phyloP scores from a whole-genome alignment of 148 eudicot species.

The Silene uniflora region DNA sequence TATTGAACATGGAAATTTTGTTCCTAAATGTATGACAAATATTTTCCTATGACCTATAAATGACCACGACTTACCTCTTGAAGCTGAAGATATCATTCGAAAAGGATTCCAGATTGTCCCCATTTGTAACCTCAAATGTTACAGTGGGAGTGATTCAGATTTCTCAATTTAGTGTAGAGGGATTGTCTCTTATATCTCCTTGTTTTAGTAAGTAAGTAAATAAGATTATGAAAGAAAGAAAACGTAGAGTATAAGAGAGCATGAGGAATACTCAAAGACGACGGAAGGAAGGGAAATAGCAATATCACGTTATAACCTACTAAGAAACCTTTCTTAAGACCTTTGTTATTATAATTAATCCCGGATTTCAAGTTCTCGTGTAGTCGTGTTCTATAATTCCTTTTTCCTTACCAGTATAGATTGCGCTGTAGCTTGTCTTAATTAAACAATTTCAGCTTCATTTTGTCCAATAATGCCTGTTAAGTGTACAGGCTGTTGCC shows the following conservation, averaged over 20 bases:
- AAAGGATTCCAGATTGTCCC: background rate
- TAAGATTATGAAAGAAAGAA: background rate
- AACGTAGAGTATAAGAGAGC: background rate
- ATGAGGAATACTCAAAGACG: background rate
- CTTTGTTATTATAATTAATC: background rate
- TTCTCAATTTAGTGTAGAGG: background rate
- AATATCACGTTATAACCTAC: background rate
- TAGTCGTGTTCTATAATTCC: too few relatives aligned
- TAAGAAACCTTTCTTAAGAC: background rate
- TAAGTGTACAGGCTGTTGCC: slow-evolving; percentile 69
- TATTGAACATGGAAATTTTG: too few relatives aligned
- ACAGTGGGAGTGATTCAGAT: background rate
- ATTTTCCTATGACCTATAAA: too few relatives aligned
- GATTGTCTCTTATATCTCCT: background rate
- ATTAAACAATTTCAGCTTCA: too few relatives aligned
- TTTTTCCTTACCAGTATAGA: too few relatives aligned
- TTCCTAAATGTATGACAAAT: too few relatives aligned
- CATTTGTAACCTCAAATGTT: background rate
- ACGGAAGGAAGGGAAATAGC: background rate
- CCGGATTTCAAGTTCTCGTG: too few relatives aligned
- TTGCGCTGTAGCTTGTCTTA: too few relatives aligned
- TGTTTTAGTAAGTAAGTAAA: too few relatives aligned
- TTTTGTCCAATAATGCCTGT: background rate
- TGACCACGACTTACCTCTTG: background rate
- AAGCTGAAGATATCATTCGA: background rate